A percentile compares a stretch with the other conserved stretches of the same genome.
These are phyloP conservation scores for Thermomyces lanuginosus DNA, from an alignment of 2,329 filamentous ascomycete genomes.

Conservation along the genomic window DNA sequence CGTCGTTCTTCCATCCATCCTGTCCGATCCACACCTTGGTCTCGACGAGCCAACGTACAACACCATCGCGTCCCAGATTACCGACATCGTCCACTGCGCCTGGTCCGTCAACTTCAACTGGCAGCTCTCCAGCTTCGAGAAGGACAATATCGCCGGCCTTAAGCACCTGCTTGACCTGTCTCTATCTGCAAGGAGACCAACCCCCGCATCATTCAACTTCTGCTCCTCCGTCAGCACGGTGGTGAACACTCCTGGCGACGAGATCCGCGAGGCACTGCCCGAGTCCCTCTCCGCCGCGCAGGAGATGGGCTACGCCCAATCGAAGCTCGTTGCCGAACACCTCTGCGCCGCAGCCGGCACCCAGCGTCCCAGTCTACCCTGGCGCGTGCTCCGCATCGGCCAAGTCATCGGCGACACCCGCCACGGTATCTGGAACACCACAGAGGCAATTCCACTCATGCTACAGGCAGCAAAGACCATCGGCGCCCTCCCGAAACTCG, in stretches of 20 bases:
- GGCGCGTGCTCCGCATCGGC: slow-evolving; percentile 32
- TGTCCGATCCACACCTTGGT: slow-evolving; percentile 35
- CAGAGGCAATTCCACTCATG: slow-evolving; percentile 38
- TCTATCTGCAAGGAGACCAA: slow-evolving; percentile 14
- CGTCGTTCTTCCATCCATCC: slow-evolving; percentile 31
- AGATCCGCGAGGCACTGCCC: slow-evolving; percentile 22
- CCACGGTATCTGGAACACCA: slow-evolving; percentile 36
- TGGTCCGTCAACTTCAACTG: slow-evolving; percentile 51
- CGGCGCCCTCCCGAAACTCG: slow-evolving; percentile 30
- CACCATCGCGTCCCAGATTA: slow-evolving; percentile 27
- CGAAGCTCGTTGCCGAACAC: slow-evolving; percentile 27
- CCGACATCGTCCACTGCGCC: slow-evolving; percentile 44
- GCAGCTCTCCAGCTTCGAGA: slow-evolving; percentile 38
- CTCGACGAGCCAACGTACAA: slow-evolving; percentile 28
- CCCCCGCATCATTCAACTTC: slow-evolving; percentile 31
- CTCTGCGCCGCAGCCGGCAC: slow-evolving; percentile 22
- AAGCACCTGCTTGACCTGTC: slow-evolving; percentile 28
- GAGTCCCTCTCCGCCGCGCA: slow-evolving; percentile 23
- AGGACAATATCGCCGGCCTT: slow-evolving; percentile 36
- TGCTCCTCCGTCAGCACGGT: slow-evolving; percentile 36
- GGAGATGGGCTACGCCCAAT: slow-evolving; percentile 29
- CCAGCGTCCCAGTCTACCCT: slow-evolving; percentile 15
- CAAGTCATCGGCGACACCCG: slow-evolving; percentile 36
- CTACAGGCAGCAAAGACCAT: slow-evolving; percentile 31
- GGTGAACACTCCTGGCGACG: slow-evolving; percentile 14